Base-by-base conservation (phyloP, 495 filamentous ascomycete species). In the Corynascus novoguineensis region DNA sequence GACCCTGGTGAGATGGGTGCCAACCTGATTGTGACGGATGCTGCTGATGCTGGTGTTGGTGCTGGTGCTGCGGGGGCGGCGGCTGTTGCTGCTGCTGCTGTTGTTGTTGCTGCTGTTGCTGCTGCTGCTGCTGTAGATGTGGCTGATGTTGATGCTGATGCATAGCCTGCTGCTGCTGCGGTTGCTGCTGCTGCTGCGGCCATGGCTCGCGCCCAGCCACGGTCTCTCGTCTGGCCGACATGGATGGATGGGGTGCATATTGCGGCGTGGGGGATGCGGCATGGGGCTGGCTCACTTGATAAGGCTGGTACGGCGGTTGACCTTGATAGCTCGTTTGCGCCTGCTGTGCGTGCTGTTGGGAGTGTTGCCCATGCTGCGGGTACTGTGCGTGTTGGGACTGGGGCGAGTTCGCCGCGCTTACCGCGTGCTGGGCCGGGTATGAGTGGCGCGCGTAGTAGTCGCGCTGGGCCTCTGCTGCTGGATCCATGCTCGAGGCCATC, bases 361-460 rank as follows among this genome's bases (percentile, higher is more conserved):
- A 24, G 25, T 70, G 69, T 22, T 65, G 56, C 12, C 42, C 46
- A 12, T 68, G 58, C 41, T 67, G 72, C 10, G 70, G 62, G 50
- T 75, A 77, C 29, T 72, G 73, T 38, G 67, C 67, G 27, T 72
- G 71, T 27, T 74, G 76, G 10, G 58, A 53, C 60, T 72, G 74
- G 2, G 75, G 74, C 34, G 75, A 75, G 49, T 64, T 70, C 6
- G 65, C 47, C 6, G 69, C 63, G 38, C 63, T 64, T 10, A 67
- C 34, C 14, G 67, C 68, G 25, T 75, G 74, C 45, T 68, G 62
- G 1, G 60, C 12, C 27, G 60, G 65, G 47, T 68, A 76, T 7
- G 64, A 58, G 37, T 72, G 74, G 0, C 66, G 66, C 17, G 62
- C 52, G 32, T 75, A 79, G 57, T 77, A 77, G 15, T 78, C 76